Base-by-base conservation (phyloP, 805 yeast species). In the Candida endomychidarum region DNA sequence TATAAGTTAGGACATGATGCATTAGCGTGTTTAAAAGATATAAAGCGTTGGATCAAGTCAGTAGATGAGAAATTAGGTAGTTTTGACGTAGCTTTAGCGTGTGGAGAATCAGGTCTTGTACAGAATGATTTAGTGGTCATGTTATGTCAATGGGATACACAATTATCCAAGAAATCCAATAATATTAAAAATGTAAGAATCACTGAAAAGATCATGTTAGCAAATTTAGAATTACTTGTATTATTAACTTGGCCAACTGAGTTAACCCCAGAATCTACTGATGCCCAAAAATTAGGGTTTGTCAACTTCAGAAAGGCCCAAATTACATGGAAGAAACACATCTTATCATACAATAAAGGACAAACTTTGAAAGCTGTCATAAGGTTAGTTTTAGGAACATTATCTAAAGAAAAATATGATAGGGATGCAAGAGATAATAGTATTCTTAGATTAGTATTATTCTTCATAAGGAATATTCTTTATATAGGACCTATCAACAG, bases 1-100 rank as follows among this genome's bases (percentile, higher is more conserved):
- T 93, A 93, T 54, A 78, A 77, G 44, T 72, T 90, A 2, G 98
- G 98, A 8, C 88, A 83, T 43, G 97, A 91, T 54, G 95, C 95
- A 2, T 58, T 78, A 40, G 89, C 89, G 0, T 88, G 97, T 61
- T 63, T 93, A 22, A 83, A 85, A 50, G 99, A 93, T 61, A 61
- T 93, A 46, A 88, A 87, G 57, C 73, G 85, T 50, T 91, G 98
- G 96, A 75, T 93, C 39, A 80, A 79, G 49, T 71, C 83, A 1
- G 90, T 86, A 33, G 98, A 91, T 59, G 93, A 86, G 41, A 73
- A 73, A 30, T 73, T 78, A 38, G 72, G 77, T 38, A 70, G 81
- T 11, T 82, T 80, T 72, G 88, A 83, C 45, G 96, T 91, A 4
- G 95, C 96, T 0, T 72, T 86, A 37, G 96, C 96, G 0, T 83